phyloP scores from a whole-genome alignment of 352 stramenopile species.

The Elongisporangium prolatum region DNA sequence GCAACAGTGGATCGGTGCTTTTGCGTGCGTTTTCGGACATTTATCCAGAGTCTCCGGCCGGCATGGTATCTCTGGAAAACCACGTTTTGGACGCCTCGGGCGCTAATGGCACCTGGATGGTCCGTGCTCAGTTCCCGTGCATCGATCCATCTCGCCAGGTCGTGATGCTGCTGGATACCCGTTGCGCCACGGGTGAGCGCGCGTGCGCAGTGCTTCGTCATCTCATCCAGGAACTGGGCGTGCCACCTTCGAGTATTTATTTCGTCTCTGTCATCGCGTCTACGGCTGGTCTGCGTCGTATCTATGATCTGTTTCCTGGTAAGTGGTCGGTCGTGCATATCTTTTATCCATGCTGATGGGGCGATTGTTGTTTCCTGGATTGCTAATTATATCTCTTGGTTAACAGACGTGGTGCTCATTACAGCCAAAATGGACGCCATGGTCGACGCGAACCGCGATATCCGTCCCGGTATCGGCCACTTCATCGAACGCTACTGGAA shows the following conservation, averaged over 20 bases:
- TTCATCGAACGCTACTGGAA: constrained; percentile 41
- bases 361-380: background rate
- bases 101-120: constrained; percentile 3
- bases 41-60: constrained; percentile 14
- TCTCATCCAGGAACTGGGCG: constrained; percentile 21
- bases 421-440: constrained; percentile 39
- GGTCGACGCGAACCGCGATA: constrained; percentile 27
- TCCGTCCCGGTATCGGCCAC: constrained; percentile 30
- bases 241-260: constrained; percentile 41
- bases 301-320: constrained; percentile 46
- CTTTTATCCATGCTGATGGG: background rate
- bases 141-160: constrained; percentile 16
- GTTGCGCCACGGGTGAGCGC: constrained; percentile 37
- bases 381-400: background rate
- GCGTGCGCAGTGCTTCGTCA: constrained; percentile 33
- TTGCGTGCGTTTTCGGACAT: constrained; percentile 20
- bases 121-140: constrained; percentile 23
- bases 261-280: constrained; percentile 47
- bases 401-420: constrained; percentile 29
- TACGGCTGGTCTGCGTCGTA: constrained; percentile 28
- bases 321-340: constrained; percentile 1
- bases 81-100: background rate
- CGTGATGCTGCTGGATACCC: constrained; percentile 35
- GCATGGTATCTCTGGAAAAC: constrained; percentile 6
- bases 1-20: constrained; percentile 3